Evolutionary conservation across 352 stramenopile genomes (phyloP).

Genomic region (Thalassiosira mediterranea): DNA sequence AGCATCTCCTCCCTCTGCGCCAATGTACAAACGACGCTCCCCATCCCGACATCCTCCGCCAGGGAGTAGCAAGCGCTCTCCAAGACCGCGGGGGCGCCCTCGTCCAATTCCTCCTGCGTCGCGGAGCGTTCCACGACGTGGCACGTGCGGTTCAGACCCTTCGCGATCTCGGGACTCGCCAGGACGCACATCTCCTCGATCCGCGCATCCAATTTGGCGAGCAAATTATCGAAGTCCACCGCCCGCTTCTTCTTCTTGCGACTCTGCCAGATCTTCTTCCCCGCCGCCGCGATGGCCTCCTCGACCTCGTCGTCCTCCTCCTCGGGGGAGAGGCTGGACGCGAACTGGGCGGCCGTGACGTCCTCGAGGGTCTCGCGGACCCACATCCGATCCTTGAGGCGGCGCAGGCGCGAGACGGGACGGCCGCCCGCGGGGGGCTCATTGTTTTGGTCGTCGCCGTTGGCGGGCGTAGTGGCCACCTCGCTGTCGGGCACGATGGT

Average conservation of each 20-base stretch:
- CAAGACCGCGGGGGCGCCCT: no score
- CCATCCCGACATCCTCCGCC: conserved; percentile 55
- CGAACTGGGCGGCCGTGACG: conserved; percentile 81
- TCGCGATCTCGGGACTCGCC: conserved; percentile 16
- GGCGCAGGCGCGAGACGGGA: conserved; percentile 55
- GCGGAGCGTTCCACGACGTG: conserved; percentile 22
- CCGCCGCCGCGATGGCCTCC: neutral
- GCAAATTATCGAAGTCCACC: conserved; percentile 82
- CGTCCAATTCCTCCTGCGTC: no score
- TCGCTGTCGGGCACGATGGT: neutral
- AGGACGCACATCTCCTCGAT: conserved; percentile 64
- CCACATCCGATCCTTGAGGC: conserved; percentile 85
- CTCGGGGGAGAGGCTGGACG: conserved; percentile 62
- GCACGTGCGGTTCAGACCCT: conserved; percentile 34
- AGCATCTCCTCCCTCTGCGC: conserved; percentile 63
- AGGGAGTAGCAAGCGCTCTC: conserved; percentile 38
- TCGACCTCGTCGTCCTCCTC: neutral
- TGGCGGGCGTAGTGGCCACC: neutral
- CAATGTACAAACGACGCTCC: conserved; percentile 62
- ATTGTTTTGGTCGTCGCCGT: neutral
- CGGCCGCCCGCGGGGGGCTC: neutral
- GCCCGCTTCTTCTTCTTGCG: conserved; percentile 55
- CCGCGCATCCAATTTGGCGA: conserved; percentile 64
- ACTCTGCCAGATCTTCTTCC: conserved; percentile 3
- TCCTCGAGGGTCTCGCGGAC: conserved; percentile 81